Evolutionary conservation across 768 basidiomycete species (phyloP).

Genomic region (Tulasnella sp.): DNA sequence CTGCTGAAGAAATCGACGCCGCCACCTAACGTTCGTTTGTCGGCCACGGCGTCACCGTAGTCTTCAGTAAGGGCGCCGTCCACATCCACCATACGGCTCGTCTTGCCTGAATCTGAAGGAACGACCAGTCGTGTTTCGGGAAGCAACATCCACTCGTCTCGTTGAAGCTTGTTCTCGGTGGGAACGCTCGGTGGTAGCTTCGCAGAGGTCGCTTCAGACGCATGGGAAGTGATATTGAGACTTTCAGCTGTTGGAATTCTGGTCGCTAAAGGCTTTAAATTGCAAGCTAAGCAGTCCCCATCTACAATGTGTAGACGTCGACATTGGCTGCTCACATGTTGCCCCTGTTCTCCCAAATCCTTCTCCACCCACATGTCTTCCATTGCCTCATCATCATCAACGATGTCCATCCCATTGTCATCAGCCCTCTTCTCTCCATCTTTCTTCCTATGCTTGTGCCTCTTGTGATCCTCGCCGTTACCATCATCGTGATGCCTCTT

Average conservation of each 20-base stretch:
- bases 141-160: constrained; percentile 86
- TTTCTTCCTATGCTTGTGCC: constrained; percentile 22
- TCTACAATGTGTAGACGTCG: constrained; percentile 6
- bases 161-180: constrained; percentile 42
- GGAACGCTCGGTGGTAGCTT: constrained; percentile 35
- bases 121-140: constrained; percentile 27
- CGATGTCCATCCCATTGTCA: constrained; percentile 33
- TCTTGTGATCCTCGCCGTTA: constrained; percentile 10
- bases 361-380: constrained; percentile 76
- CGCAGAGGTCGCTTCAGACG: constrained; percentile 36
- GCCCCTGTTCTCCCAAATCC: constrained; percentile 68
- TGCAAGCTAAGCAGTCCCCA: constrained; percentile 10
- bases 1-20: constrained; percentile 82
- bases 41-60: constrained; percentile 42
- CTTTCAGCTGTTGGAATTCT: constrained; percentile 67
- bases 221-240: constrained; percentile 55
- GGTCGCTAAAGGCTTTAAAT: constrained; percentile 46
- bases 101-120: constrained; percentile 14
- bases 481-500: constrained; percentile 11
- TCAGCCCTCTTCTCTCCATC: constrained; percentile 24
- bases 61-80: constrained; percentile 53
- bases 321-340: constrained; percentile 40
- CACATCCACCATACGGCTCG: constrained; percentile 18
- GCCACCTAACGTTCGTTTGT: constrained; percentile 40
- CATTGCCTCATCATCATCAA: constrained; percentile 60